Base-by-base conservation (phyloP, 1,284 basidiomycete species). In the Pyrrhoderma lamaoense region DNA sequence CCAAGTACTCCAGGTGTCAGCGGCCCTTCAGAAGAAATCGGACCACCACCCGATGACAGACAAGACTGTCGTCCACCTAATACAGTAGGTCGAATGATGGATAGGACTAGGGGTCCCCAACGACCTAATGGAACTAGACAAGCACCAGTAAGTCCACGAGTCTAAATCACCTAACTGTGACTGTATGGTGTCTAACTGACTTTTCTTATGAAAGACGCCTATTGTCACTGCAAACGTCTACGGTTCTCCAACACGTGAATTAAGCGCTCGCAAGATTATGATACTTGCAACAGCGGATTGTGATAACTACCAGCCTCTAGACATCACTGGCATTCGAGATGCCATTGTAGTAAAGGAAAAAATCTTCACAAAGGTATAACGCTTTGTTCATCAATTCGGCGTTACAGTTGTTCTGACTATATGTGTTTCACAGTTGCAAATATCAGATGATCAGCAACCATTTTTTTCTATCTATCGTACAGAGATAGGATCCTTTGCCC, bases 381-480 rank as follows among this genome's bases (percentile, higher is more conserved):
- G 45, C 37, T 45, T 25, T 55, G 52, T 18, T 53, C 49, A 53
- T 39, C 57, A 40, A 45, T 43, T 34, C 42, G 38, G 21, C 57
- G 16, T 18, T 7, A 40, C 38, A n/a, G n/a, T 40, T 4, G 38
- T 18, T 22, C n/a, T 40, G 14, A 40, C 16, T 22, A 40, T 7
- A 18, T 7, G 5, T 40, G n/a, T 22, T 16, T 40, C 38, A 5
- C 58, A 93, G 89, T 71, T 94, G 51, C 82, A 85, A 60, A 89
- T 95, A 49, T 75, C 77, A 25, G 91, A 94, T 56, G 89, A 92
- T 58, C 89, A 91, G 57, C 82, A 87, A 61, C 64, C 74, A 3
- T 79, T 75, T 23, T 83, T 85, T 62, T 79, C 84, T n/a, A 84
- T 95, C 50, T 92, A 88, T 70, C 81, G 80, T 45, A 93, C 92